These are phyloP conservation scores for Rutstroemia sydowiana DNA, from an alignment of 2,329 filamentous ascomycete species.

Conservation along the genomic window DNA sequence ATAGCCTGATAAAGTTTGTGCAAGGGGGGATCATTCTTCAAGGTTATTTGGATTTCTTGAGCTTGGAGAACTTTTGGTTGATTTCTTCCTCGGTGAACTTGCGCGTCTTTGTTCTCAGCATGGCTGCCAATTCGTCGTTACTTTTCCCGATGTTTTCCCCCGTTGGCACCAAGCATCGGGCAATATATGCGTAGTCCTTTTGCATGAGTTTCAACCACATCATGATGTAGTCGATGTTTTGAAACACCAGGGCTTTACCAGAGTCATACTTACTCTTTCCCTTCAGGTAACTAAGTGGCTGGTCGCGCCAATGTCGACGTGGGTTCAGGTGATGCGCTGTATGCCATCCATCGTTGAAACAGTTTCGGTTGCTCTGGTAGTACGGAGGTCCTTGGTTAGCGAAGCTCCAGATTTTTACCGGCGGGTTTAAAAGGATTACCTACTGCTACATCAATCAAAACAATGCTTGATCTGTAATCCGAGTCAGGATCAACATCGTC, in stretches of 20 bases:
- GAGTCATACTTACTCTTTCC: constrained; percentile 59
- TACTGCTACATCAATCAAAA: constrained; percentile 70
- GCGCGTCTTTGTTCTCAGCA: constrained; percentile 59
- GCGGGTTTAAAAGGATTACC: constrained; percentile 25
- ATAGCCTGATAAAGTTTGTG: neutral
- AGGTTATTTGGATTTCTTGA: neutral
- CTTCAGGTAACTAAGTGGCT: constrained; percentile 65
- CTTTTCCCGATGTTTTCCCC: constrained; percentile 62
- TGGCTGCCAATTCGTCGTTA: constrained; percentile 52
- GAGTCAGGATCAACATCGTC: constrained; percentile 68
- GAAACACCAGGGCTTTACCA: constrained; percentile 67
- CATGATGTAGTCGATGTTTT: constrained; percentile 75
- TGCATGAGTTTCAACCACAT: constrained; percentile 60
- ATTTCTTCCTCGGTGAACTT: constrained; percentile 61
- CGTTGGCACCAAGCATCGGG: constrained; percentile 65
- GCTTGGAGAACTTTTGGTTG: constrained; percentile 38
- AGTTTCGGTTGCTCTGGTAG: constrained; percentile 67
- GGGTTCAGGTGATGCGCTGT: constrained; percentile 77
- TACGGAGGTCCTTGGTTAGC: constrained; percentile 10
- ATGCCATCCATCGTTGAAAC: constrained; percentile 78
- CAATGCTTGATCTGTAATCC: constrained; percentile 73
- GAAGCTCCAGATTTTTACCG: neutral
- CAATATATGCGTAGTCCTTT: constrained; percentile 66
- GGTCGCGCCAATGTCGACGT: constrained; percentile 72
- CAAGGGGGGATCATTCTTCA: neutral